These are phyloP conservation scores for Oryza rufipogon DNA, from an alignment of 176 grass and related monocot genomes.

Conservation along the genomic window DNA sequence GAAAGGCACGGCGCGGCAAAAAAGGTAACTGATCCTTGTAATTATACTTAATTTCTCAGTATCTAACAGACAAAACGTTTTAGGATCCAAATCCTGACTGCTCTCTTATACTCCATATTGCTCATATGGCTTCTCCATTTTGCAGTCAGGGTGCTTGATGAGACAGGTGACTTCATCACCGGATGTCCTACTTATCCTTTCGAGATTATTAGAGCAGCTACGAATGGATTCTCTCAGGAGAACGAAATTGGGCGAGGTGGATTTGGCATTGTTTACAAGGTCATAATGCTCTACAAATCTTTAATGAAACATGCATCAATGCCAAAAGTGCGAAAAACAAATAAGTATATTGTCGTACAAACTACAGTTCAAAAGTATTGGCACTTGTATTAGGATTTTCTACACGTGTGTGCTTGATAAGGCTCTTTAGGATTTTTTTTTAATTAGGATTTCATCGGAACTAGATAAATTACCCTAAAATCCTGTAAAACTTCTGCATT, in stretches of 20 bases:
- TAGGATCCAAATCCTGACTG: neutral
- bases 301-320: neutral
- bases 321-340: neutral
- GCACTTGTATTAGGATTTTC: too few species aligned
- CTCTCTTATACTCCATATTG: too few species aligned
- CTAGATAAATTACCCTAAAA: too few species aligned
- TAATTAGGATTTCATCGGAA: too few species aligned
- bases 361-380: too few species aligned
- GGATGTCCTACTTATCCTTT: constrained; percentile 52
- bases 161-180: neutral
- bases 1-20: neutral
- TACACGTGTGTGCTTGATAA: too few species aligned
- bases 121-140: constrained; percentile 1
- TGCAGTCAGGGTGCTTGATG: constrained; percentile 13
- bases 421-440: too few species aligned
- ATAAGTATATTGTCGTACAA: too few species aligned
- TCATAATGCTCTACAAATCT: neutral
- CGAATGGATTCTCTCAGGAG: constrained; percentile 31
- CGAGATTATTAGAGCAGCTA: constrained; percentile 41
- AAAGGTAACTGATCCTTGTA: neutral
- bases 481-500: too few species aligned
- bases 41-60: neutral
- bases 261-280: constrained; percentile 67
- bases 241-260: constrained; percentile 62
- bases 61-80: neutral